Evolutionary conservation across 768 basidiomycete genomes (phyloP).

Genomic region (Kwoniella sp.): DNA sequence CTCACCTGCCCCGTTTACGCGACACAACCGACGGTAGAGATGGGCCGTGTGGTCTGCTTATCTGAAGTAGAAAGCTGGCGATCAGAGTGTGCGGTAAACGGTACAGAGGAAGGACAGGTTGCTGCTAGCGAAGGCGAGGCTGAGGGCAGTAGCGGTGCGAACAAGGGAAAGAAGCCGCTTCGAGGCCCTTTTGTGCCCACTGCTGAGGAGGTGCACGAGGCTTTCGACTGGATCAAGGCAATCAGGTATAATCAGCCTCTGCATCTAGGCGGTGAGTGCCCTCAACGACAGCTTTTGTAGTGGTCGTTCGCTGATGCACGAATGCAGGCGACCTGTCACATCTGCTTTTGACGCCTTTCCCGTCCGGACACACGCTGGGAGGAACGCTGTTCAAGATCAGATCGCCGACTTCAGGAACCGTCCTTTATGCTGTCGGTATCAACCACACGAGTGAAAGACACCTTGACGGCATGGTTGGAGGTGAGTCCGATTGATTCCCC

Average conservation of each 20-base stretch:
- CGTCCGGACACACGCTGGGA: conserved; percentile 91
- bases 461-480: conserved; percentile 80
- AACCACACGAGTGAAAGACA: conserved; percentile 97
- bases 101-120: conserved; percentile 11
- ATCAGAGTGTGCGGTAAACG: conserved; percentile 49
- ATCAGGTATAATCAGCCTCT: conserved; percentile 94
- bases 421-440: conserved; percentile 90
- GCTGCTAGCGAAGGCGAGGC: conserved; percentile 9
- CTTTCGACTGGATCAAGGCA: conserved; percentile 88
- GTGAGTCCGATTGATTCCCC: conserved; percentile 17
- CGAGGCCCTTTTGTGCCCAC: conserved; percentile 69
- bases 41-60: conserved; percentile 85
- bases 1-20: conserved; percentile 89
- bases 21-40: conserved; percentile 91
- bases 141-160: conserved; percentile 8
- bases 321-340: conserved; percentile 46
- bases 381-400: conserved; percentile 98
- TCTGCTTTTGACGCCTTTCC: conserved; percentile 75
- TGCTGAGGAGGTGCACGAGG: conserved; percentile 81
- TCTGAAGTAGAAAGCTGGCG: conserved; percentile 81
- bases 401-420: conserved; percentile 94
- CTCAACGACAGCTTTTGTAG: neutral
- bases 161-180: conserved; percentile 39
- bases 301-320: neutral
- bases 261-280: conserved; percentile 77